These are phyloP conservation scores for Forsythia suspensa DNA, from an alignment of 257 asterid genomes.

Conservation along the genomic window DNA sequence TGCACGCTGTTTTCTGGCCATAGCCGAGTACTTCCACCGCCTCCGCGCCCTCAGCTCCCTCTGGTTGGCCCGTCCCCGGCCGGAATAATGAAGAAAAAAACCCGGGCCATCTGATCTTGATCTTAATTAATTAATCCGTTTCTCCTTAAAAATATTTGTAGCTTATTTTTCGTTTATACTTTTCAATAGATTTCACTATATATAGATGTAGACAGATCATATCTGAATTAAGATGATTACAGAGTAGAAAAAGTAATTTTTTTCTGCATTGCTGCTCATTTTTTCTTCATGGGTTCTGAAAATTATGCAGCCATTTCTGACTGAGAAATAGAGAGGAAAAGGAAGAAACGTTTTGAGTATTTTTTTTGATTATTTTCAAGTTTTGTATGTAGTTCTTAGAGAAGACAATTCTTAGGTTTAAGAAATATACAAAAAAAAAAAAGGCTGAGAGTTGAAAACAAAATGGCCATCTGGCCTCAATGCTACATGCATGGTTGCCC, in stretches of 20 bases:
- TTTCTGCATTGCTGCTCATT: background rate
- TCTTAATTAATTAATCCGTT: background rate
- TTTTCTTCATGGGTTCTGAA: conserved; percentile 8
- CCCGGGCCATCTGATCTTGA: background rate
- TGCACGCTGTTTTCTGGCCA: conserved; percentile 57
- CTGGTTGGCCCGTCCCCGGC: conserved; percentile 59
- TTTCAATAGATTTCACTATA: conserved; percentile 7
- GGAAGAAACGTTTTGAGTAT: no score
- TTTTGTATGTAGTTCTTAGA: no score
- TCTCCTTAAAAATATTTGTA: background rate
- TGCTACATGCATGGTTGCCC: background rate
- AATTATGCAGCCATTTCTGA: conserved; percentile 24
- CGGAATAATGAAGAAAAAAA: conserved; percentile 21
- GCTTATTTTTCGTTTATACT: background rate
- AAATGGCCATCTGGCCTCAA: background rate
- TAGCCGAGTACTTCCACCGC: conserved; percentile 65
- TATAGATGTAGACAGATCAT: conserved; percentile 14
- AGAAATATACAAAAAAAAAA: no score
- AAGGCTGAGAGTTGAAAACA: background rate
- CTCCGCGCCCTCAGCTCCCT: conserved; percentile 72
- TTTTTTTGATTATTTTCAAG: no score
- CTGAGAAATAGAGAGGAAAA: conserved; percentile 3
- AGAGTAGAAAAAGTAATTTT: conserved; percentile 7
- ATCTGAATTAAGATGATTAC: conserved; percentile 4
- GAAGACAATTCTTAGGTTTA: no score